Evolutionary conservation across 2,329 filamentous ascomycete genomes (phyloP).

Genomic region (Beauveria sp.): DNA sequence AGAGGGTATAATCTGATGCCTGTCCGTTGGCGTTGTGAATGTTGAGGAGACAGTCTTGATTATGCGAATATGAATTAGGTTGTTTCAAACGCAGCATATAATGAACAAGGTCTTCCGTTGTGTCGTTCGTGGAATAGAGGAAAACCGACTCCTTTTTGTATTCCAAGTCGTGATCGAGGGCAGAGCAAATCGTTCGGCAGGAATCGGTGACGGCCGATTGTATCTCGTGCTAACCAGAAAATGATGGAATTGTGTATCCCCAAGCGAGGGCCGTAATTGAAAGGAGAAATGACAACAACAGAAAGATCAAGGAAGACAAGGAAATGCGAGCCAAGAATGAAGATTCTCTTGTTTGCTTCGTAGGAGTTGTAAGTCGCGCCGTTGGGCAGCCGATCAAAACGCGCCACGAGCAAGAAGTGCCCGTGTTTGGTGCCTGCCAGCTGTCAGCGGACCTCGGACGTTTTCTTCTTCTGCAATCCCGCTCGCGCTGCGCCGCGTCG

Average conservation of each 20-base stretch:
- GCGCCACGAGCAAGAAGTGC: neutral
- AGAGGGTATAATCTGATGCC: neutral
- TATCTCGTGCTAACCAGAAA: constrained; percentile 8
- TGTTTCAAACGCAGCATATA: neutral
- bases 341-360: neutral
- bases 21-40: neutral
- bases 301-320: neutral
- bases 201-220: neutral
- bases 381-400: neutral
- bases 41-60: neutral
- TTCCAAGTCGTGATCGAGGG: neutral
- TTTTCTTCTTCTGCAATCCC: neutral
- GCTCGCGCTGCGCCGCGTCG: neutral
- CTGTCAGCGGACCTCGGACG: neutral
- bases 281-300: neutral
- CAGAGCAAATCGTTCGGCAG: neutral
- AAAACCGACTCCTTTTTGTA: neutral
- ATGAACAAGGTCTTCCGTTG: neutral
- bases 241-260: constrained; percentile 6
- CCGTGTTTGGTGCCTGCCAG: constrained; percentile 9
- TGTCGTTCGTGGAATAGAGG: neutral
- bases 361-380: neutral
- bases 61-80: neutral
- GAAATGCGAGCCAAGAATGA: neutral
- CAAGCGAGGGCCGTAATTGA: neutral